Base-by-base conservation (phyloP, 768 basidiomycete species). In the Postia placenta region DNA sequence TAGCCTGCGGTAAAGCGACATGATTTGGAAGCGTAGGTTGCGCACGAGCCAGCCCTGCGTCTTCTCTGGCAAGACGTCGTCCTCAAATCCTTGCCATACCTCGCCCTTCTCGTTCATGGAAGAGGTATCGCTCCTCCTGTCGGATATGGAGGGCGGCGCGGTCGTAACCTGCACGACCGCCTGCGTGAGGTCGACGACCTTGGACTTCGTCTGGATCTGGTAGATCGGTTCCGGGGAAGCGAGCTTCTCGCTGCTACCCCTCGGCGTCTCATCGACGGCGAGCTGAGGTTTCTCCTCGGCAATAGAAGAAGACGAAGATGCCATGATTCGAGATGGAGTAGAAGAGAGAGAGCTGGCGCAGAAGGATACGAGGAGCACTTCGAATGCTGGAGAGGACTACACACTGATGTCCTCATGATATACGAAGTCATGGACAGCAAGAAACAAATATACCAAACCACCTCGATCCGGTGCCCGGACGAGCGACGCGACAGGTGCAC, bases 21-120 rank as follows among this genome's bases (percentile, higher is more conserved):
- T 75, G 48, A 79, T 57, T 48, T 72, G 73, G 57, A 78, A 72
- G 36, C 78, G 75, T 27, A 80, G 57, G 56, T 79, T 76, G 30
- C 75, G 75, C 39, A 71, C 17, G 39, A 52, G 48, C 54, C 67
- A 71, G 4, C 69, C 64, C 47, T 79, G 70, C 4, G 53, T 67
- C 60, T 81, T 79, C 33, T 70, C 64, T 6, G 79, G 77, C 2
- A 80, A 54, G 11, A 59, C 58, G 41, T 76, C 76, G 39, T 78
- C 66, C 47, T 72, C 64, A 60, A 77, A 79, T 6, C 74, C 78
- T 12, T 73, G 66, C 78, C 75, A 79, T 12, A 42, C 35, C 4
- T 48, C 38, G 22, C 49, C 57, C 40, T 54, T 58, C 56, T 62
- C 59, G 53, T 62, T 57, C 15, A 39, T 23, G 12, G 56, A 60